These are phyloP conservation scores for Creolimax fragrantissima DNA, from an alignment of 78 protist genomes.

Conservation along the genomic window DNA sequence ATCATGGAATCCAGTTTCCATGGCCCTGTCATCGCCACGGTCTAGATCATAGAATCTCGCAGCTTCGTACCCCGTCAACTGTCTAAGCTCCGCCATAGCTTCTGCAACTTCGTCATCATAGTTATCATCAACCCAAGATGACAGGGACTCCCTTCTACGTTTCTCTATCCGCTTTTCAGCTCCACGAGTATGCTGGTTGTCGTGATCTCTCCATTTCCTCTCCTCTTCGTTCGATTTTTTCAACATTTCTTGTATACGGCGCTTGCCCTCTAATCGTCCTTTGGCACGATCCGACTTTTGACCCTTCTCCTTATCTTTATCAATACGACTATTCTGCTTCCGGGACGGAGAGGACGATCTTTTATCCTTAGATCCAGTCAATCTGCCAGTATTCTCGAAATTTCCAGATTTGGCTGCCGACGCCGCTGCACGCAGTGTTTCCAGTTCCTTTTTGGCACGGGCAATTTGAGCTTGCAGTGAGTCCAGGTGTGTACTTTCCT, in stretches of 20 bases:
- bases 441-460: not conserved
- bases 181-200: not conserved
- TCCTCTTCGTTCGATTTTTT: not conserved
- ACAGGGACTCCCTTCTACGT: not conserved
- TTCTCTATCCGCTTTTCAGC: not conserved
- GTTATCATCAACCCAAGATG: not conserved
- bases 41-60: not conserved
- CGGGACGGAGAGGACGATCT: too few relatives aligned
- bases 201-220: not conserved
- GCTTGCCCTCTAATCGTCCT: not conserved
- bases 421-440: too few relatives aligned
- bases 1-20: not conserved
- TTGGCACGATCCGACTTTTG: too few relatives aligned
- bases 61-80: not conserved
- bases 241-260: not conserved
- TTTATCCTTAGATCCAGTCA: too few relatives aligned
- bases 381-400: too few relatives aligned
- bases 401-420: too few relatives aligned
- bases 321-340: too few relatives aligned
- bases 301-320: too few relatives aligned
- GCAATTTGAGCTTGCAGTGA: not conserved
- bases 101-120: not conserved
- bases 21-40: not conserved
- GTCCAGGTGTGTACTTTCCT: too few relatives aligned
- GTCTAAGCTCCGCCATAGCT: not conserved